These are phyloP conservation scores for Lineolata rhizophorae DNA, from an alignment of 495 filamentous ascomycete species.

Conservation along the genomic window DNA sequence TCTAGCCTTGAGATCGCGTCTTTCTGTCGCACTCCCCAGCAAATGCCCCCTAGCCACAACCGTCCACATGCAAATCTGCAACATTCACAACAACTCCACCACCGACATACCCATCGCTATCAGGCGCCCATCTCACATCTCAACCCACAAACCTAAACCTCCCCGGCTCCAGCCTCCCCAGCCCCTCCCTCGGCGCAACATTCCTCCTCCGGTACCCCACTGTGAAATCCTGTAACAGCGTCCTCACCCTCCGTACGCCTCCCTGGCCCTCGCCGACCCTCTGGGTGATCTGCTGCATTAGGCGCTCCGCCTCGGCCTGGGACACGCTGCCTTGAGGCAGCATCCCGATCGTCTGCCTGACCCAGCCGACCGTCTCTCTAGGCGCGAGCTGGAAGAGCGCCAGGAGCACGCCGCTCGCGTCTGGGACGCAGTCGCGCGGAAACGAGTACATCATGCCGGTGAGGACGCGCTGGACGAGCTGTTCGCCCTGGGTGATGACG, in stretches of 20 bases:
- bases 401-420: conserved; percentile 80
- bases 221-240: conserved; percentile 85
- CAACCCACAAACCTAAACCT: conserved; percentile 51
- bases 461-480: conserved; percentile 62
- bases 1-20: too few relatives aligned
- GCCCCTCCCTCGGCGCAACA: conserved; percentile 77
- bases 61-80: too few relatives aligned
- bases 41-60: too few relatives aligned
- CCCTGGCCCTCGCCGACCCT: conserved; percentile 36
- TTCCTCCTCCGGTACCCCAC: conserved; percentile 83
- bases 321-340: conserved; percentile 64
- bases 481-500: conserved; percentile 46
- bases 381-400: conserved; percentile 75
- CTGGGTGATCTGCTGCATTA: conserved; percentile 23
- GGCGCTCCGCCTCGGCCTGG: conserved; percentile 25
- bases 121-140: too few relatives aligned
- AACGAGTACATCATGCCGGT: conserved; percentile 99
- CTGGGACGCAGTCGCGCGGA: conserved; percentile 80
- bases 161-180: conserved; percentile 63
- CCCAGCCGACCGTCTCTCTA: conserved; percentile 50
- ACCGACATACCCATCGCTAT: too few relatives aligned
- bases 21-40: too few relatives aligned
- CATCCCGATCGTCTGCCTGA: conserved; percentile 61
- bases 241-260: conserved; percentile 65
- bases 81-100: too few relatives aligned